Base-by-base conservation (phyloP, 2,329 filamentous ascomycete genomes). In the Conoideocrella luteorostrata region DNA sequence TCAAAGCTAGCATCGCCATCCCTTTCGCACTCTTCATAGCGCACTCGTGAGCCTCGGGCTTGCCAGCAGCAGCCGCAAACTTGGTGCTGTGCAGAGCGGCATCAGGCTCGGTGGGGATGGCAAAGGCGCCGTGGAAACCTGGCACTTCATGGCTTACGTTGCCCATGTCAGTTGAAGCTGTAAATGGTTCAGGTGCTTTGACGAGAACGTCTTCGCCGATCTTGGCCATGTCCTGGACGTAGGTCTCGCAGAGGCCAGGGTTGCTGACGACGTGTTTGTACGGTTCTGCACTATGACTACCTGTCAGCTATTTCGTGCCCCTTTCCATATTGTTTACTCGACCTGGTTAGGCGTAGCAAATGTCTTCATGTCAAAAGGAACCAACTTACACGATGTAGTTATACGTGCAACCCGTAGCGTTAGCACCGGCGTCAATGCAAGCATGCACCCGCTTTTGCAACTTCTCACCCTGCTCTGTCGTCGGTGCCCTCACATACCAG, bases 71-170 rank as follows among this genome's bases (percentile, higher is more conserved):
- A 0, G 61, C 63, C 0, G 71, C 62, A 52, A 76, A 76, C 4
- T 58, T 52, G 7, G 66, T 63, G 24, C 61, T 64, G 46, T 71
- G 68, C 0, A 60, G 56, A 3, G 60, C 63, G 20, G 65, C 64
- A 11, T 64, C 59, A 0, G 59, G 42, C 2, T 45, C 51, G 1
- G 64, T 59, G 1, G 66, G 61, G 26, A 77, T 70, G 2, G 56
- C 60, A 45, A 76, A 75, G 24, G 64, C 67, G 4, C 69, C 67
- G 48, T 76, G 72, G 39, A 76, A 67, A 4, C 64, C 65, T 2
- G 72, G 72, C 2, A 70, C 57, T 2, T 63, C 47, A 40, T 74
- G 69, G 11, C 65, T 68, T 9, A 76, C 70, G 43, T 76, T 75
- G 18, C 71, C 71, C 71, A 73, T 72, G 53, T 75, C 71, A 0